Evolutionary conservation across 345 rosid genomes (phyloP), one percentile per base, ranked within the genome.

Genomic region (Psidium friedrichsthalianum): DNA sequence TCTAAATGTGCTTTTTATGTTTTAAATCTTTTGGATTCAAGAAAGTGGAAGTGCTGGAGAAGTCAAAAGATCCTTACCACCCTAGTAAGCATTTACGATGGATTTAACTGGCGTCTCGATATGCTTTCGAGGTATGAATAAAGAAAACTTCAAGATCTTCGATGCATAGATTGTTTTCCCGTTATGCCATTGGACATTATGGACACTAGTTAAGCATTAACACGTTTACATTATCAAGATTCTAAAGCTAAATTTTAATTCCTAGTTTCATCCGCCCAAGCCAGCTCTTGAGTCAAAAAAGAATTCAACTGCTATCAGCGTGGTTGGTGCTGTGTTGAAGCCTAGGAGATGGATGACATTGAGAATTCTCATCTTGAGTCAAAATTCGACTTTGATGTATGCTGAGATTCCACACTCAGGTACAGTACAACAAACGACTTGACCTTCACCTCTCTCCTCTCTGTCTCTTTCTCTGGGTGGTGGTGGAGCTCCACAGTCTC

Each of bases 111-210:
- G 21, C 6, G 36, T 58, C 29, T n/a, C 36, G 36, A 58, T n/a
- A 13, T 27, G 27, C 3, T 64, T 32, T 32, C 8, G 10, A 64
- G 11, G 22, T 15, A 64, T 4, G 0, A 64, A 15, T 15, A 1
- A 15, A 7, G 5, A 58, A 57, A 12, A 11, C 2, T 5, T 11
- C 0, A 1, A 2, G 4, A 8, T 32, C 15, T 64, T 29, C 0
- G 0, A 64, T 1, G 22, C 5, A 64, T 5, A 0, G 0, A 15
- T 29, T 32, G 8, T 29, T 20, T 10, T 16, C 44, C 0, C 16
- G 8, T 64, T 29, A 32, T 29, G 76, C 12, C 22, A 5, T 8
- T 32, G 1, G 36, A 52, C 54, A 52, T 52, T 14, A 5, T 12
- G 6, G 54, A 14, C 54, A 5, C 54, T 52, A 9, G 12, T 49